Evolutionary conservation across 148 eudicot genomes (phyloP).

Genomic region (Heliamphora exappendiculata): DNA sequence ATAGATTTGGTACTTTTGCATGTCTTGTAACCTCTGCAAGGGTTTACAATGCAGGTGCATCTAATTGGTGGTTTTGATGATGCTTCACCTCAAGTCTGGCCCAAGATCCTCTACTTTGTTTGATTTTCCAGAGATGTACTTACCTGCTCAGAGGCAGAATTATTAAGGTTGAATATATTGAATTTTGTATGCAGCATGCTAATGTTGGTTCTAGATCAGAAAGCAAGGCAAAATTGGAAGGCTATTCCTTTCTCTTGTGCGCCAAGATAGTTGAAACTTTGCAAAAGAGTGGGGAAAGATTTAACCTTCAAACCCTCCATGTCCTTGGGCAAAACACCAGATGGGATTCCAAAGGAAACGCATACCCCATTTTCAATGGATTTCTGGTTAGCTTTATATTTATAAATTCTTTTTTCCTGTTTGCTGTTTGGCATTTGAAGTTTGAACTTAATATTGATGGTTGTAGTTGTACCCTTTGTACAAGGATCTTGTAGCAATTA

Average conservation of each 20-base stretch:
- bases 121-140: conserved; percentile 11
- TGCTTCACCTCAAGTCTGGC: conserved; percentile 43
- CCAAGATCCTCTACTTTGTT: conserved; percentile 23
- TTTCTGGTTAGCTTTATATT: conserved; percentile 52
- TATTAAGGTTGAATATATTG: conserved; percentile 7
- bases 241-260: conserved; percentile 77
- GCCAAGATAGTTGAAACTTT: conserved; percentile 58
- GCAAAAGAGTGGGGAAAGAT: conserved; percentile 43
- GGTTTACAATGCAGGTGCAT: conserved; percentile 70
- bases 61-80: conserved; percentile 82
- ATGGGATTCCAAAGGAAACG: conserved; percentile 55
- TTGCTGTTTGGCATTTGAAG: neutral
- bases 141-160: conserved; percentile 10
- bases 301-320: conserved; percentile 70
- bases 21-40: conserved; percentile 8
- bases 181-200: conserved; percentile 32
- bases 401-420: neutral
- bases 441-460: neutral
- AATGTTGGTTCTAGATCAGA: conserved; percentile 17
- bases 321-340: conserved; percentile 80
- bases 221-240: conserved; percentile 25
- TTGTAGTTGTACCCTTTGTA: neutral
- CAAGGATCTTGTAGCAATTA: neutral
- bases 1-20: neutral
- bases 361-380: conserved; percentile 67